Conservation (phyloP, 768 basidiomycete genomes). For the Fomitopsis serialis region DNA sequence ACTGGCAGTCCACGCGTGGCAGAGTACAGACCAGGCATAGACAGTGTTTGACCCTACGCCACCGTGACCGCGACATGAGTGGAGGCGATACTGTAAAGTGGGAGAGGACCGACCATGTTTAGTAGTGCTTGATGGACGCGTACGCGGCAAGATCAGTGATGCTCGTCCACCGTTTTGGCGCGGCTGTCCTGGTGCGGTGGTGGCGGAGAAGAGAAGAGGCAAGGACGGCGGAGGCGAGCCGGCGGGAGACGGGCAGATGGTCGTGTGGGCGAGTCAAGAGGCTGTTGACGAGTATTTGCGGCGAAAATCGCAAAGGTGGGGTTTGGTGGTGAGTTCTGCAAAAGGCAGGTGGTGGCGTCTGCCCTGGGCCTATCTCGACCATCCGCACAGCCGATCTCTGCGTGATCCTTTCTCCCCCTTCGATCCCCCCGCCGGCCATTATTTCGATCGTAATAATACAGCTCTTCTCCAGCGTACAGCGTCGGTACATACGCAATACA, state of each 20-base stretch:
- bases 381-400: background rate
- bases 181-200: background rate
- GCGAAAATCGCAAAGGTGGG: constrained; percentile 15
- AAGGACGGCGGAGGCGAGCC: background rate
- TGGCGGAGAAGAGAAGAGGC: background rate
- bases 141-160: background rate
- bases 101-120: constrained; percentile 10
- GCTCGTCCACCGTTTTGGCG: background rate
- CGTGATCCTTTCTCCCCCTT: background rate
- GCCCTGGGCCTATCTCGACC: background rate
- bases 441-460: background rate
- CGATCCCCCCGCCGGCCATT: background rate
- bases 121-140: background rate
- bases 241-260: constrained; percentile 4
- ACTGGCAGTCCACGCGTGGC: background rate
- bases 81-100: background rate
- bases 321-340: constrained; percentile 16
- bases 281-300: constrained; percentile 24
- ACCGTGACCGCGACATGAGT: constrained; percentile 1
- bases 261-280: constrained; percentile 23
- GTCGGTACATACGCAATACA: background rate
- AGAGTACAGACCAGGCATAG: constrained; percentile 17
- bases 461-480: background rate
- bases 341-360: constrained; percentile 7
- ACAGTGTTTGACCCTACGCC: constrained; percentile 25